These are phyloP conservation scores for Dalbergia oliveri DNA, from an alignment of 306 rosid genomes.

Conservation along the genomic window DNA sequence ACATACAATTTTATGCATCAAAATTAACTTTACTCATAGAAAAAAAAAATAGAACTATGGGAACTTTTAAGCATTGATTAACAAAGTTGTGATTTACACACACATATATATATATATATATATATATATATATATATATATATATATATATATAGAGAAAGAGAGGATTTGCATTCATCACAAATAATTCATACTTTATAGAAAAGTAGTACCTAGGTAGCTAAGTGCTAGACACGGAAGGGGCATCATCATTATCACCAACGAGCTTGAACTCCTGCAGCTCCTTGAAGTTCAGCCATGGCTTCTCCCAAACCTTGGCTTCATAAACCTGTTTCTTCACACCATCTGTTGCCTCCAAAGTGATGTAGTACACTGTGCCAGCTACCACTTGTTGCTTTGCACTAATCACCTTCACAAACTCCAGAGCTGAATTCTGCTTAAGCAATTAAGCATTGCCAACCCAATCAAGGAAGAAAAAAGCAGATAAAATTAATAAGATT, in stretches of 20 bases:
- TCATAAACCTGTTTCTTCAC: constrained; percentile 55
- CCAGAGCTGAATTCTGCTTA: constrained; percentile 55
- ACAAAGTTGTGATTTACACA: no score
- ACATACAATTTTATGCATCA: no score
- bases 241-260: constrained; percentile 41
- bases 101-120: no score
- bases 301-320: constrained; percentile 60
- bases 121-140: no score
- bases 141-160: no score
- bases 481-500: not conserved
- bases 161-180: not conserved
- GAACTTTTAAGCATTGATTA: no score
- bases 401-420: constrained; percentile 49
- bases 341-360: constrained; percentile 61
- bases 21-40: no score
- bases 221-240: constrained; percentile 44
- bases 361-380: constrained; percentile 52
- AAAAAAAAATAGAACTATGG: no score
- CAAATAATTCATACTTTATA: not conserved
- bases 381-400: constrained; percentile 58
- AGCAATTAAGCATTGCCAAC: not conserved
- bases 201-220: constrained; percentile 1
- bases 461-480: not conserved
- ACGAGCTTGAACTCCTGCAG: constrained; percentile 62
- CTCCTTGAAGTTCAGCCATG: constrained; percentile 66